Conservation (phyloP, 257 asterid species). For the Pogostemon cablin region DNA sequence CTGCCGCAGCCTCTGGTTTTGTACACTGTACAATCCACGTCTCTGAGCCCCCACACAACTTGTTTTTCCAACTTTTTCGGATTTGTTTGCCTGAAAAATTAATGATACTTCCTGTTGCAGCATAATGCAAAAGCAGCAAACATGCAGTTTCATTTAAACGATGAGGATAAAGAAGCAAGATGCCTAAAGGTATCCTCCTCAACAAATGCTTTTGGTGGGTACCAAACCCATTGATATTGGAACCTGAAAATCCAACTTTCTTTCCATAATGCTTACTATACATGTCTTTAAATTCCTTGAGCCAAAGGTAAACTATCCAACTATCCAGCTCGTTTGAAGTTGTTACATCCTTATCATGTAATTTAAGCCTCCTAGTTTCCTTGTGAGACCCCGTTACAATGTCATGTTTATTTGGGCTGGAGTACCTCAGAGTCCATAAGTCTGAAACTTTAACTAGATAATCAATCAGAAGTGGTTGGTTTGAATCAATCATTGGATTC, state of each 20-base stretch:
- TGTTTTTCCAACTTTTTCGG: conserved; percentile 41
- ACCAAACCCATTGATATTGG: conserved; percentile 30
- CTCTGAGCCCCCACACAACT: conserved; percentile 28
- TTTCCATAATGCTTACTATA: conserved; percentile 32
- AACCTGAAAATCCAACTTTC: conserved; percentile 30
- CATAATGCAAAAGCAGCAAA: conserved; percentile 67
- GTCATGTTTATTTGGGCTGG: conserved; percentile 36
- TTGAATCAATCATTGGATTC: conserved; percentile 52
- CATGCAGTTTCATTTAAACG: conserved; percentile 49
- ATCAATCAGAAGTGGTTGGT: conserved; percentile 44
- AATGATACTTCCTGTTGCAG: conserved; percentile 58
- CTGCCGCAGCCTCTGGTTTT: conserved; percentile 60
- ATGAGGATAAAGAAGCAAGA: conserved; percentile 49
- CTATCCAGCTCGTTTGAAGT: conserved; percentile 37
- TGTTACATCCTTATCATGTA: conserved; percentile 34
- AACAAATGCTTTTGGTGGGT: conserved; percentile 43
- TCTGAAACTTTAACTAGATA: conserved; percentile 51
- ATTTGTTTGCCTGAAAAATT: conserved; percentile 40
- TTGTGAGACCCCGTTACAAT: conserved; percentile 33
- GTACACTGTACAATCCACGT: conserved; percentile 46
- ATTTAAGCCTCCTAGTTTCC: conserved; percentile 39
- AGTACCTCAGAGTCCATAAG: conserved; percentile 44
- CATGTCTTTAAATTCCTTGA: conserved; percentile 54
- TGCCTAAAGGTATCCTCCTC: conserved; percentile 57
- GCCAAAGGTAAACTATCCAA: conserved; percentile 48